phyloP scores from a whole-genome alignment of 352 stramenopile genomes.

The Thraustotheca clavata region DNA sequence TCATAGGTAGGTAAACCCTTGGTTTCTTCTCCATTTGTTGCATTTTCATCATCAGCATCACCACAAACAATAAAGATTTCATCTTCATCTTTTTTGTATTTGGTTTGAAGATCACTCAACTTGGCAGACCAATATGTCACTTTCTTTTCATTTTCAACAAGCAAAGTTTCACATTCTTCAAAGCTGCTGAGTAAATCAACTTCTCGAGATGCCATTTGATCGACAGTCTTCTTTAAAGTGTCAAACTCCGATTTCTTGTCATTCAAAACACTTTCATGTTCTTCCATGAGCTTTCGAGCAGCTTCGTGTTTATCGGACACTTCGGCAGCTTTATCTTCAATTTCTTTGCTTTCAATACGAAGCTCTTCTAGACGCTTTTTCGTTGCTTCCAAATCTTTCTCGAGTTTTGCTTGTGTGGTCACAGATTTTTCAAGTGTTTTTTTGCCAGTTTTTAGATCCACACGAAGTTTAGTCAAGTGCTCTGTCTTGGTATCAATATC shows the following conservation, averaged over 20 bases:
- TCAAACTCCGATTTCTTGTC: slow-evolving; percentile 73
- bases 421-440: slow-evolving; percentile 73
- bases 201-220: slow-evolving; percentile 86
- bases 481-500: slow-evolving; percentile 86
- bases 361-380: slow-evolving; percentile 78
- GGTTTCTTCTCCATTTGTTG: slow-evolving; percentile 10
- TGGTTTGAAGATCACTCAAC: slow-evolving; percentile 51
- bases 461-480: slow-evolving; percentile 75
- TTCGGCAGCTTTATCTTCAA: slow-evolving; percentile 89
- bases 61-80: slow-evolving; percentile 27
- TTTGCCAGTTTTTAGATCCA: slow-evolving; percentile 75
- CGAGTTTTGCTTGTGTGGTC: slow-evolving; percentile 46
- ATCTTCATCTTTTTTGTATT: slow-evolving; percentile 62
- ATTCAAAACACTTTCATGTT: slow-evolving; percentile 73
- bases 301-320: slow-evolving; percentile 89
- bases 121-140: slow-evolving; percentile 77
- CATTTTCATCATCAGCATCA: slow-evolving; percentile 23
- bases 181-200: slow-evolving; percentile 91
- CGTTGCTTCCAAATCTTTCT: slow-evolving; percentile 66
- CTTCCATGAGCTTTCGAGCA: slow-evolving; percentile 81
- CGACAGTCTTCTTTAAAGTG: slow-evolving; percentile 84
- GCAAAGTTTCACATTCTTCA: slow-evolving; percentile 88
- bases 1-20: slow-evolving; percentile 56
- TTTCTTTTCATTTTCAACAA: slow-evolving; percentile 90
- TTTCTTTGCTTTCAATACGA: slow-evolving; percentile 79